Evolutionary conservation across 1,284 basidiomycete species (phyloP), one percentile per base, ranked within the genome.

Genomic region (Apiotrichum domesticum): DNA sequence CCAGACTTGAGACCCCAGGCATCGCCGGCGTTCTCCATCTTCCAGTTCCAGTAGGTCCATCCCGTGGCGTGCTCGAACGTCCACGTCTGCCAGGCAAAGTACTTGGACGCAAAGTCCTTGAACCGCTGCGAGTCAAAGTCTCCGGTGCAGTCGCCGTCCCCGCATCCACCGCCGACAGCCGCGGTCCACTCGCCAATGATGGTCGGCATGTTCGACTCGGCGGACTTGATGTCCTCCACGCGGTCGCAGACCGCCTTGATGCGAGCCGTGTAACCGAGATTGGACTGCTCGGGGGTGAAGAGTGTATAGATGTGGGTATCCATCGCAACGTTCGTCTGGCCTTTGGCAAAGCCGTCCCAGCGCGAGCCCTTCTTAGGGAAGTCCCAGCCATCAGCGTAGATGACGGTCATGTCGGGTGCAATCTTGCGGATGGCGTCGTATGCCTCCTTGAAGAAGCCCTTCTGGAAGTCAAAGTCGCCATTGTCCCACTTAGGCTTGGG

Each of bases 221-320:
- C 63, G 57, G 72, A 66, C 37, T 80, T 78, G 69, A 95, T 92
- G 0, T 88, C 87, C 70, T 93, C 90, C 84, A 88, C 96, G 69
- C 82, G 84, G 69, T 86, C 80, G 40, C 86, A 79, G 49, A 97
- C 78, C 79, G 87, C 87, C 1, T 81, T 82, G 79, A 90, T 90
- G 79, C 90, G 95, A 52, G 78, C 80, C 5, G 80, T 69, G 67
- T 84, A 86, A 76, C 92, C 95, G 2, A 80, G 77, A 2, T 81
- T 80, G 2, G 82, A 62, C 52, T 69, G 6, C 32, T 46, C 32
- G 32, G n/a, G 7, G 15, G 4, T 34, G 45, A 29, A 46, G 29
- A 46, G n/a, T 8, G 15, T 21, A 29, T 46, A 46, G 45, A 34
- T 13, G 45, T 46, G 45, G 32, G 29, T 46, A 32, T 46, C 45